Conservation (phyloP, 768 basidiomycete genomes). For the Lentinula guzmanii region DNA sequence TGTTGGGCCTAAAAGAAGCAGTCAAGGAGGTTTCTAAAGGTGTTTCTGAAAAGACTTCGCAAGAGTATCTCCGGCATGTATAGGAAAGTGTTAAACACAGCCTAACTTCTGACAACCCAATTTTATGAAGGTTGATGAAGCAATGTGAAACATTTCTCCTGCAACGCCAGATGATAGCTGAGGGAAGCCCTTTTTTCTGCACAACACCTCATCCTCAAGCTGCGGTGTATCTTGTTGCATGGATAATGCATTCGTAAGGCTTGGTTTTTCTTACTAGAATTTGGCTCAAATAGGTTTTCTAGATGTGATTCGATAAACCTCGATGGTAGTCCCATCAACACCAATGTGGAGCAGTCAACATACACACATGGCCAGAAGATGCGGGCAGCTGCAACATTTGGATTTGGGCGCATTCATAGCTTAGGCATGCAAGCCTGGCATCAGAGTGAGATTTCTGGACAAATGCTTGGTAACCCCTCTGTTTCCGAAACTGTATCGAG, state of each 20-base stretch:
- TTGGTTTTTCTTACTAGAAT: not conserved
- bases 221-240: not conserved
- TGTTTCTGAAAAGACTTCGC: not conserved
- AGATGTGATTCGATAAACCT: conserved; percentile 12
- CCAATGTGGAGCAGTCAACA: not conserved
- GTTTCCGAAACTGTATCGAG: conserved; percentile 12
- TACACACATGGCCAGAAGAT: conserved; percentile 1
- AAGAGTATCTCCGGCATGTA: not conserved
- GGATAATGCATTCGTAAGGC: conserved; percentile 11
- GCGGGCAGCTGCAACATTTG: too few relatives aligned
- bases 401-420: conserved; percentile 8
- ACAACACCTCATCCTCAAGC: not conserved
- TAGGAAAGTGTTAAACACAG: not conserved
- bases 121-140: not conserved
- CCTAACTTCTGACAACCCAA: not conserved
- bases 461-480: conserved; percentile 14
- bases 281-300: too few relatives aligned
- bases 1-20: not conserved
- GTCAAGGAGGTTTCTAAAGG: not conserved
- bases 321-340: conserved; percentile 6
- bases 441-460: conserved; percentile 2
- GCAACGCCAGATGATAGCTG: not conserved
- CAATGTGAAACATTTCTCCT: not conserved
- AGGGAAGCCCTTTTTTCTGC: not conserved
- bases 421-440: conserved; percentile 12